Conservation (phyloP, 129 eudicot species). For the Centrapalus pauciflorus region DNA sequence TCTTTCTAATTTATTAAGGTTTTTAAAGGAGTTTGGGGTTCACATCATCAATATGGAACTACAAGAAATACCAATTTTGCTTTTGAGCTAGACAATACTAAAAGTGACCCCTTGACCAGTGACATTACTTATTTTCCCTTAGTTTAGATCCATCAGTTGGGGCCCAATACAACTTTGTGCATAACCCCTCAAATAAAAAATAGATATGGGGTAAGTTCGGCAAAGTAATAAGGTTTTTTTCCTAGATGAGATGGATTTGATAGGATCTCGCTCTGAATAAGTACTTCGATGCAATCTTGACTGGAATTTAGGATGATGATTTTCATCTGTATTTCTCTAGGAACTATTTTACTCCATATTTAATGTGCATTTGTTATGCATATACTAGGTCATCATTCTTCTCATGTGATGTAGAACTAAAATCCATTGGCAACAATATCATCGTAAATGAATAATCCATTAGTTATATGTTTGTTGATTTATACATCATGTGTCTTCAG, state of each 20-base stretch:
- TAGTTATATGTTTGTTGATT: conserved; percentile 5
- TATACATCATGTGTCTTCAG: conserved; percentile 34
- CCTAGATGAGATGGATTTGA: not conserved
- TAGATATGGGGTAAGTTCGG: not conserved
- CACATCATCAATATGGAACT: too few species aligned
- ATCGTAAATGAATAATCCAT: not conserved
- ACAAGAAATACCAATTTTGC: too few species aligned
- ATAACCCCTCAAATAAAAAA: not conserved
- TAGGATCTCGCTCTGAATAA: not conserved
- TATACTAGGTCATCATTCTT: conserved; percentile 13
- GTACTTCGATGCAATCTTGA: not conserved
- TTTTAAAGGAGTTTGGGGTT: too few species aligned
- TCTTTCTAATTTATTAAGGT: too few species aligned
- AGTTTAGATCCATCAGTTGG: too few species aligned
- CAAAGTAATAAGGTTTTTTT: not conserved
- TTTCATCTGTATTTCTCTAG: not conserved
- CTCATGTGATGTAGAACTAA: not conserved
- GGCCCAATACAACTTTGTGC: too few species aligned
- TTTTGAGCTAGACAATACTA: too few species aligned
- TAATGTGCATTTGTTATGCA: conserved; percentile 6
- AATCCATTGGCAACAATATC: not conserved
- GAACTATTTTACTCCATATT: not conserved
- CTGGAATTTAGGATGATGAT: not conserved
- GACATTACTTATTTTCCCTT: too few species aligned
- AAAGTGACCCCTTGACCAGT: too few species aligned